Evolutionary conservation across 2,329 filamentous ascomycete species (phyloP).

Genomic region (Aspergillus tanneri): DNA sequence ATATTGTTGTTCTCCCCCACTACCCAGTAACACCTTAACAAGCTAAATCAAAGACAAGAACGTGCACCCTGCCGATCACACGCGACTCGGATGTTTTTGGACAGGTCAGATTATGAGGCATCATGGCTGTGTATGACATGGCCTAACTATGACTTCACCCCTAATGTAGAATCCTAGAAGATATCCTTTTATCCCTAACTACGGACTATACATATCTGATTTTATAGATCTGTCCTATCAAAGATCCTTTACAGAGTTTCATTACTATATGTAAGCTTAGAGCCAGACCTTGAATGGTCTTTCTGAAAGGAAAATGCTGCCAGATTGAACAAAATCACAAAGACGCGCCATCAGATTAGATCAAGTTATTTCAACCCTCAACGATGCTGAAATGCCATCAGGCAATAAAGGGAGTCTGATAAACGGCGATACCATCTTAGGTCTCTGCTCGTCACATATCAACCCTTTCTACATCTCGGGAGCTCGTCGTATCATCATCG

Average conservation of each 20-base stretch:
- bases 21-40: background rate
- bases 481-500: slow-evolving; percentile 29
- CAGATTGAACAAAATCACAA: too few species aligned
- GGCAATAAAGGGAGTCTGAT: slow-evolving; percentile 17
- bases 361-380: slow-evolving; percentile 59
- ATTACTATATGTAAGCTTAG: too few species aligned
- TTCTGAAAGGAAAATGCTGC: too few species aligned
- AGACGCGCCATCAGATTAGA: slow-evolving; percentile 56
- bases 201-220: too few species aligned
- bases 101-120: background rate
- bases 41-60: background rate
- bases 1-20: background rate
- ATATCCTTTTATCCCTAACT: too few species aligned
- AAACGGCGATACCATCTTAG: slow-evolving; percentile 21
- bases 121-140: background rate
- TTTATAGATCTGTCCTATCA: too few species aligned
- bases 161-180: too few species aligned
- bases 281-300: too few species aligned
- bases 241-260: too few species aligned
- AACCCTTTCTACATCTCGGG: slow-evolving; percentile 18
- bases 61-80: slow-evolving; percentile 5
- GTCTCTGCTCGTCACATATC: slow-evolving; percentile 20
- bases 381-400: slow-evolving; percentile 26
- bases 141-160: too few species aligned
- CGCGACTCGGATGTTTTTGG: background rate